Percentiles rank a stretch among this genome's conserved stretches.
These are phyloP conservation scores for Neurospora sublineolata DNA, from an alignment of 495 filamentous ascomycete genomes.

Conservation along the genomic window DNA sequence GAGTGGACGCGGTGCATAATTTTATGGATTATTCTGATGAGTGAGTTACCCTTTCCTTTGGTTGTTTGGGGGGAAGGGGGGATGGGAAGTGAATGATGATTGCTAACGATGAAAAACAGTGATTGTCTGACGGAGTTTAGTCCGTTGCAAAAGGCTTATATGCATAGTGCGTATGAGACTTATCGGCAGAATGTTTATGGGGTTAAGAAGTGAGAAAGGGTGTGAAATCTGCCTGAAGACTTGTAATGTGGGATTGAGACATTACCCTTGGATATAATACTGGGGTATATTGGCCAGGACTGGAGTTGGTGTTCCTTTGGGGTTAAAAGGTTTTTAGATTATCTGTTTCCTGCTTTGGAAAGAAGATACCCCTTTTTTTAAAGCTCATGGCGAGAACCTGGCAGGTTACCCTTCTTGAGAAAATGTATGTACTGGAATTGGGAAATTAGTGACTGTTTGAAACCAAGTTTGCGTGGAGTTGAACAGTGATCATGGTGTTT, in stretches of 20 bases:
- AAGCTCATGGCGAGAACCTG: neutral
- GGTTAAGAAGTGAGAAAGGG: neutral
- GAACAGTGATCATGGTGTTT: too few relatives aligned
- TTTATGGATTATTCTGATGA: neutral
- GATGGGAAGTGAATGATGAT: neutral
- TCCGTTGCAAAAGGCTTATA: neutral
- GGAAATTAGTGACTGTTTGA: neutral
- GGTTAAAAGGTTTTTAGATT: neutral
- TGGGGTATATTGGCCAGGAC: too few relatives aligned
- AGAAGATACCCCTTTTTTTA: neutral
- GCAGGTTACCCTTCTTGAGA: neutral
- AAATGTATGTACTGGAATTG: neutral
- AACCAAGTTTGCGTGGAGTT: too few relatives aligned
- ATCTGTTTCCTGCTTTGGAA: neutral
- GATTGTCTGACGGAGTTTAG: neutral
- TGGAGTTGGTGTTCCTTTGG: neutral
- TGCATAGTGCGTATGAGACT: neutral
- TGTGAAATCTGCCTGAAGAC: too few relatives aligned
- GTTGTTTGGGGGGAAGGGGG: neutral
- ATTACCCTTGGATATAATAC: too few relatives aligned
- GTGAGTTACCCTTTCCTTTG: neutral
- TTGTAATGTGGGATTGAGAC: too few relatives aligned
- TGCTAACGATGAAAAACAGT: neutral
- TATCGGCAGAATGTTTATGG: neutral
- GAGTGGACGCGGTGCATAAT: neutral